Conservation (phyloP, 257 asterid species). For the Marsdenia floribunda region DNA sequence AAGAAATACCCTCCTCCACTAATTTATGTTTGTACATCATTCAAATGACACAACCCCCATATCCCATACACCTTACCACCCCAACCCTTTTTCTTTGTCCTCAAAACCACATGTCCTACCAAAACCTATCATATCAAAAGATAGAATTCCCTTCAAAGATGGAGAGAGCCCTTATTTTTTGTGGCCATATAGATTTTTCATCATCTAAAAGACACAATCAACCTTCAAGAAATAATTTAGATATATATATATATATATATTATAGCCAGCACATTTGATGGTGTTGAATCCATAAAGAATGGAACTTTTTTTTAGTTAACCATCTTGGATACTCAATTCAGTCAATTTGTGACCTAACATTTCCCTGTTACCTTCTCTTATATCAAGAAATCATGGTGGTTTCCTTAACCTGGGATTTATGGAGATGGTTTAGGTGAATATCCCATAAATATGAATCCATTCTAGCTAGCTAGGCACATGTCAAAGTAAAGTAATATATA, state of each 20-base stretch:
- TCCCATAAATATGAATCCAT: not conserved
- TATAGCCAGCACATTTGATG: not conserved
- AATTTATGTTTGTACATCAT: not conserved
- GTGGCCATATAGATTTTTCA: not conserved
- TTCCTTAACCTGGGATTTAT: not conserved
- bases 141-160: not conserved
- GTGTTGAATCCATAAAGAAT: not conserved
- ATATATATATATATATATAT: not conserved
- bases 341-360: no score
- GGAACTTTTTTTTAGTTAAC: not conserved
- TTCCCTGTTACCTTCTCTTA: no score
- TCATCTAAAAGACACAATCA: not conserved
- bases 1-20: slow-evolving; percentile 6
- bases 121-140: not conserved
- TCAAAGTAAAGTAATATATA: slow-evolving; percentile 10
- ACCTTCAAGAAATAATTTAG: not conserved
- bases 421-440: not conserved
- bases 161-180: not conserved
- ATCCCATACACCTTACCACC: no score
- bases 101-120: not conserved
- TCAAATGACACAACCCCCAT: not conserved
- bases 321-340: not conserved
- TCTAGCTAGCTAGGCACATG: slow-evolving; percentile 10
- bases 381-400: no score
- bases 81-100: no score